Evolutionary conservation across 108 stramenopile genomes (phyloP).

Genomic region (Nitzschia sp.): DNA sequence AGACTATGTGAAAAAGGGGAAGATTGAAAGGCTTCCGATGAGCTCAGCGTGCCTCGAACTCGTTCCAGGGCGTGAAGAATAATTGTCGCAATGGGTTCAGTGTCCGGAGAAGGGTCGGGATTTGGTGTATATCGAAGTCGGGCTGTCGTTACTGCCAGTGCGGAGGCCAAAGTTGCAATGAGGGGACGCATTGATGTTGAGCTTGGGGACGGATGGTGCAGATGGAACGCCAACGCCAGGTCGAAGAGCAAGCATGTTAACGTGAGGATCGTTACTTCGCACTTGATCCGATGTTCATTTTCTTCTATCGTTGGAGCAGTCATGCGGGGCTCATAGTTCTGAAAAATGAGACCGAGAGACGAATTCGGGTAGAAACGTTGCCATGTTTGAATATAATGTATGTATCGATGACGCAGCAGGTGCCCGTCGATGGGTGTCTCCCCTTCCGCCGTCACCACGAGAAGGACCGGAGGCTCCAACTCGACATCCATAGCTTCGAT

Average conservation of each 20-base stretch:
- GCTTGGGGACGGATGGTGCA: slow-evolving; percentile 17
- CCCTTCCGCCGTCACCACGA: background rate
- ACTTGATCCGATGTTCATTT: slow-evolving; percentile 69
- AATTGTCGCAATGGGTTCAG: slow-evolving; percentile 57
- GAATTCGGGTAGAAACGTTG: background rate
- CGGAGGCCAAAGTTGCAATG: slow-evolving; percentile 60
- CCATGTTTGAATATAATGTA: slow-evolving; percentile 6
- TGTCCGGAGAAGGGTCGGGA: slow-evolving; percentile 36
- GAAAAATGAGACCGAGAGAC: slow-evolving; percentile 6
- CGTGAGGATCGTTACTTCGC: slow-evolving; percentile 56
- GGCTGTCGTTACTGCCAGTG: slow-evolving; percentile 55
- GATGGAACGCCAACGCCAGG: slow-evolving; percentile 17
- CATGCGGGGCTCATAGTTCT: background rate
- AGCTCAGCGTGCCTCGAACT: slow-evolving; percentile 3
- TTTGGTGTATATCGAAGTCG: slow-evolving; percentile 61
- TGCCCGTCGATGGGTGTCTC: background rate
- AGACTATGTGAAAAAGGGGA: background rate
- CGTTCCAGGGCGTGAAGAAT: slow-evolving; percentile 43
- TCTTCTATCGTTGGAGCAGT: background rate
- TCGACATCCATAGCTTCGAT: slow-evolving; percentile 63
- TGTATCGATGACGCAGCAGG: slow-evolving; percentile 15
- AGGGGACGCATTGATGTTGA: slow-evolving; percentile 41
- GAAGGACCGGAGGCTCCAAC: slow-evolving; percentile 42
- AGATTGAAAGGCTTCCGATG: slow-evolving; percentile 21
- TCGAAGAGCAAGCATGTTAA: slow-evolving; percentile 46